Conservation (phyloP, 495 filamentous ascomycete species). For the Penicillium turbatum region DNA sequence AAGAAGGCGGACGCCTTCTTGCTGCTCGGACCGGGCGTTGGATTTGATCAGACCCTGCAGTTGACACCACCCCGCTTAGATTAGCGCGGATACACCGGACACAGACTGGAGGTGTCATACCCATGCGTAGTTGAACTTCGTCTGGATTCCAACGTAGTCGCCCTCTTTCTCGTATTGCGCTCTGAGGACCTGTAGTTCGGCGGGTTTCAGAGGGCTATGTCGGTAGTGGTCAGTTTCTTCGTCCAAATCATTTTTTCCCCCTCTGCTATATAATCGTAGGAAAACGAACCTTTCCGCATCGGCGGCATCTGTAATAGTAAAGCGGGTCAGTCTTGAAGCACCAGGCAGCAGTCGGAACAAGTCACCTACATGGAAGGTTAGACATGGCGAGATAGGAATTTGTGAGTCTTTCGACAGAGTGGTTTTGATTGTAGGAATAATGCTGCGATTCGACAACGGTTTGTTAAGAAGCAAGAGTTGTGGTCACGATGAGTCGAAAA, state of each 20-base stretch:
- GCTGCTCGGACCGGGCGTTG: conserved; percentile 73
- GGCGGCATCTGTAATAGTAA: conserved; percentile 68
- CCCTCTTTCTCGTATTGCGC: conserved; percentile 95
- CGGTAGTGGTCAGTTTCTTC: conserved; percentile 13
- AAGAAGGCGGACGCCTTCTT: conserved; percentile 88
- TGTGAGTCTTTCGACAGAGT: not conserved
- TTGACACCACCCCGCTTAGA: conserved; percentile 10
- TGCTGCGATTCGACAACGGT: not conserved
- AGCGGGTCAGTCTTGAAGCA: conserved; percentile 13
- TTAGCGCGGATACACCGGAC: conserved; percentile 10
- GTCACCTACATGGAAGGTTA: conserved; percentile 66
- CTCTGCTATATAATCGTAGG: conserved; percentile 6
- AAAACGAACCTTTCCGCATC: conserved; percentile 89
- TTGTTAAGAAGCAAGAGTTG: not conserved
- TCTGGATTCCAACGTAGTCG: conserved; percentile 92
- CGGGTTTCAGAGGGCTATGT: conserved; percentile 73
- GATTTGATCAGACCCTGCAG: conserved; percentile 91
- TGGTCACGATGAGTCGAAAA: not conserved
- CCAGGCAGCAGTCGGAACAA: conserved; percentile 17
- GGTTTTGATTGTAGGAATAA: not conserved
- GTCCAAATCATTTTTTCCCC: too few species aligned
- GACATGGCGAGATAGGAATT: conserved; percentile 45
- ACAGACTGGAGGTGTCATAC: conserved; percentile 41
- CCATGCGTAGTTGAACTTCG: conserved; percentile 99
- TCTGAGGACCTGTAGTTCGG: conserved; percentile 86